Evolutionary conservation across 345 rosid genomes (phyloP).

Genomic region (Populus davidiana): DNA sequence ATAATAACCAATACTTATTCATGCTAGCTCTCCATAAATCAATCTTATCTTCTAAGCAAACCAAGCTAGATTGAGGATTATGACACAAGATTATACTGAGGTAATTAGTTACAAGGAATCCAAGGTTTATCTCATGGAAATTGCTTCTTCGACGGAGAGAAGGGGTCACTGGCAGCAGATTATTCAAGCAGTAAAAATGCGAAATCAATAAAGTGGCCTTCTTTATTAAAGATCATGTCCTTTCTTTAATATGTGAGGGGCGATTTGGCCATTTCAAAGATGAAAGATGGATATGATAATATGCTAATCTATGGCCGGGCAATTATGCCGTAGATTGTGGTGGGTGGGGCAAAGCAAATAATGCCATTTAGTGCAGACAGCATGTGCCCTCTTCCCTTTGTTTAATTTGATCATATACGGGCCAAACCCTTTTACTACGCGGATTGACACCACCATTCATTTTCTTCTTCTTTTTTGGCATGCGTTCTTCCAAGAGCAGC

Average conservation of each 20-base stretch:
- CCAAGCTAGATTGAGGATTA: background rate
- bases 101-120: background rate
- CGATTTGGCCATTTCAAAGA: background rate
- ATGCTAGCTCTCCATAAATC: background rate
- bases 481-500: background rate
- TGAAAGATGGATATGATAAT: background rate
- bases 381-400: slow-evolving; percentile 22
- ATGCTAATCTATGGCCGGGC: slow-evolving; percentile 12
- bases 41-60: slow-evolving; percentile 10
- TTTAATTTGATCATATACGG: background rate
- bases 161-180: background rate
- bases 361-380: slow-evolving; percentile 16
- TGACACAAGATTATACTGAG: background rate
- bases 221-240: background rate
- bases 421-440: background rate
- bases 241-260: background rate
- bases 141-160: background rate
- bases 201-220: background rate
- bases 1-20: background rate
- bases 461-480: background rate
- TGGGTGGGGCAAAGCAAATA: slow-evolving; percentile 26
- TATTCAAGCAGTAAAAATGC: background rate
- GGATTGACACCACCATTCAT: background rate
- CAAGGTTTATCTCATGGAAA: background rate
- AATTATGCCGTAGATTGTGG: slow-evolving; percentile 47